Percentiles rank a stretch among this genome's conserved stretches.
Conservation (phyloP, 1,284 basidiomycete species). For the Sporisorium exsertum region DNA sequence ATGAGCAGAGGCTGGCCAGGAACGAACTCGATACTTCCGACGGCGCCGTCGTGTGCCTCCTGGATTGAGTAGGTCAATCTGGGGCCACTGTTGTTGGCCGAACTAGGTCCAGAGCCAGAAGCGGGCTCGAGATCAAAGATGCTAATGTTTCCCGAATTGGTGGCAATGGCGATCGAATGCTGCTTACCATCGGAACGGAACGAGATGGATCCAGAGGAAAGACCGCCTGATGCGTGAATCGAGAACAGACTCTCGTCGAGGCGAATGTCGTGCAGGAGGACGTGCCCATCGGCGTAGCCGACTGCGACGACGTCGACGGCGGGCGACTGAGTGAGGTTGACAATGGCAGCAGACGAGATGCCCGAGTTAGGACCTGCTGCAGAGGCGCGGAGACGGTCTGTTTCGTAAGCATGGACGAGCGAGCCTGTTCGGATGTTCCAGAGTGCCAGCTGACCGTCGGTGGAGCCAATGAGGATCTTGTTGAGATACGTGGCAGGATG, state of each 20-base stretch:
- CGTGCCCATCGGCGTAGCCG: conserved; percentile 87
- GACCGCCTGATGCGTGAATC: conserved; percentile 77
- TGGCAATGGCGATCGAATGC: conserved; percentile 65
- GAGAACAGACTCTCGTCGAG: conserved; percentile 82
- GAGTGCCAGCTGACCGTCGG: conserved; percentile 85
- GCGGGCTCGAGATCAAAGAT: conserved; percentile 65
- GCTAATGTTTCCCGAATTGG: conserved; percentile 60
- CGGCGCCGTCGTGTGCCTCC: conserved; percentile 61
- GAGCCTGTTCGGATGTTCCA: conserved; percentile 83
- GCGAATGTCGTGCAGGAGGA: conserved; percentile 88
- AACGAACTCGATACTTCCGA: conserved; percentile 63
- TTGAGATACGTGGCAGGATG: conserved; percentile 98
- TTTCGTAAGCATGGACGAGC: conserved; percentile 71
- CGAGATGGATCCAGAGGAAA: conserved; percentile 76
- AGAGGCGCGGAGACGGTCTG: conserved; percentile 33
- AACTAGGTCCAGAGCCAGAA: conserved; percentile 17
- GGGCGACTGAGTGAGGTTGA: conserved; percentile 83
- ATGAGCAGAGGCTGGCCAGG: conserved; percentile 61
- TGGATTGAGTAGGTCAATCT: conserved; percentile 64
- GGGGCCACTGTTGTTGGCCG: conserved; percentile 41
- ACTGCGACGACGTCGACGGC: conserved; percentile 95
- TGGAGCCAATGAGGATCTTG: conserved; percentile 88
- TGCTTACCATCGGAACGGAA: conserved; percentile 83
- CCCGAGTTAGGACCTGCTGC: conserved; percentile 44
- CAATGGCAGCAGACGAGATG: conserved; percentile 70